Evolutionary conservation across 257 asterid species (phyloP).

Genomic region (Galeopsis tetrahit): DNA sequence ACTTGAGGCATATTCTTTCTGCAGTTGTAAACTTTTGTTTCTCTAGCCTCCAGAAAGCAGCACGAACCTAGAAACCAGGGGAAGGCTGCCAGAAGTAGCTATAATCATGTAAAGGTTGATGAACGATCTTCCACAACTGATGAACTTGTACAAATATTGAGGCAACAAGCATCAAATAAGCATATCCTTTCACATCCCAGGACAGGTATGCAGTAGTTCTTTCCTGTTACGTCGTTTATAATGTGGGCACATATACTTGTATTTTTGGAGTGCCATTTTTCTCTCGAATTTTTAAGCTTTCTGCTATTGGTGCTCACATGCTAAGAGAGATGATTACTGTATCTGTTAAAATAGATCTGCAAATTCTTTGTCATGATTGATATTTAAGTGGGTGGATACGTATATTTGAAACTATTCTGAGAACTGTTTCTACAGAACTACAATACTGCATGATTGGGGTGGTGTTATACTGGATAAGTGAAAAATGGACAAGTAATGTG

Average conservation of each 20-base stretch:
- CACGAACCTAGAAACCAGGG: slow-evolving; percentile 43
- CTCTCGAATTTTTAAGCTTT: no score
- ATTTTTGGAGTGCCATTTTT: not conserved
- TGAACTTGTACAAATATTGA: slow-evolving; percentile 71
- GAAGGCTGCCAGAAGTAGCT: slow-evolving; percentile 42
- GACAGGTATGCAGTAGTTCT: slow-evolving; percentile 36
- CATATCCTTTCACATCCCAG: slow-evolving; percentile 43
- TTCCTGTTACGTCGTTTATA: slow-evolving; percentile 18
- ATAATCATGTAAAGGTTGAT: slow-evolving; percentile 36
- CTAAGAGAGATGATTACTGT: not conserved
- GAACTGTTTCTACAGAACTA: no score
- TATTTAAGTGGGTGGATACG: not conserved
- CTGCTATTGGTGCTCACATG: no score
- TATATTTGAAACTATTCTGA: not conserved
- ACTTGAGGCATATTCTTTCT: not conserved
- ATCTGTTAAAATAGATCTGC: not conserved
- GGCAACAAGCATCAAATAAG: slow-evolving; percentile 61
- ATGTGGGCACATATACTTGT: not conserved
- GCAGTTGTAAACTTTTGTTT: slow-evolving; percentile 3
- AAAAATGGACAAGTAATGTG: not conserved
- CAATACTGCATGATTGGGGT: no score
- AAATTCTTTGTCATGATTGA: not conserved
- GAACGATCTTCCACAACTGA: slow-evolving; percentile 46
- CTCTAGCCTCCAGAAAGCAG: slow-evolving; percentile 47
- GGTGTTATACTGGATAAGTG: not conserved